A percentile compares a stretch with the other conserved stretches of the same genome.
Evolutionary conservation across 108 stramenopile genomes (phyloP).

Genomic region (Skeletonema potamos): DNA sequence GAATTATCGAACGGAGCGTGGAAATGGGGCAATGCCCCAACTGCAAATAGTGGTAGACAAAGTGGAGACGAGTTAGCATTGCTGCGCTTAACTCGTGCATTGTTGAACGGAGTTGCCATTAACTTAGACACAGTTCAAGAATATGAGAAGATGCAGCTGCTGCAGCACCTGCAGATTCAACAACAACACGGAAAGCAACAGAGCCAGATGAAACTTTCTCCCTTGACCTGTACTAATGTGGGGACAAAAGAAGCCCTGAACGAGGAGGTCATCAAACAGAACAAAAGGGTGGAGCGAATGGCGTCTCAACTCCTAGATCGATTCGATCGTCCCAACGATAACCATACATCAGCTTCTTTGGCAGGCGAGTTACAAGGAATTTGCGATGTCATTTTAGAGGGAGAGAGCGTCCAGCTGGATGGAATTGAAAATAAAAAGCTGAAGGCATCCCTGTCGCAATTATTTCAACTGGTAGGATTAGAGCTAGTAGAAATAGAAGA

Average conservation of each 20-base stretch:
- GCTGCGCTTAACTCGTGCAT: constrained; percentile 47
- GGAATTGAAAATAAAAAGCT: constrained; percentile 69
- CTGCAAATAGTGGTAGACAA: not conserved
- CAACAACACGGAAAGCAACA: not conserved
- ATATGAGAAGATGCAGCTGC: constrained; percentile 28
- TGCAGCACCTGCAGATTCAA: not conserved
- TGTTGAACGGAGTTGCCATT: constrained; percentile 69
- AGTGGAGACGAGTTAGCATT: constrained; percentile 35
- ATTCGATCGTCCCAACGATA: constrained; percentile 25
- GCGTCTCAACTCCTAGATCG: constrained; percentile 51
- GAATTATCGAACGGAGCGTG: constrained; percentile 27
- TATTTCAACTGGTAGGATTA: constrained; percentile 69
- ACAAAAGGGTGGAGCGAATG: constrained; percentile 46
- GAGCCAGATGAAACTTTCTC: not conserved
- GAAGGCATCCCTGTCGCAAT: constrained; percentile 47
- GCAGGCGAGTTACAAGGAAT: constrained; percentile 60
- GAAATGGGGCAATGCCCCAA: constrained; percentile 27
- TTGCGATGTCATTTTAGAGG: constrained; percentile 57
- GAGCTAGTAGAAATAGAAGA: constrained; percentile 70
- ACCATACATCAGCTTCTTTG: constrained; percentile 40
- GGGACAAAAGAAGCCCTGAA: constrained; percentile 13
- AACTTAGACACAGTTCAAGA: constrained; percentile 56
- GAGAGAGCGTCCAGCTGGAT: constrained; percentile 75
- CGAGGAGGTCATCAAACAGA: constrained; percentile 24
- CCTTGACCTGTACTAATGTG: not conserved